phyloP scores from a whole-genome alignment of 1,284 basidiomycete genomes.

The Clitocybe nebularis region DNA sequence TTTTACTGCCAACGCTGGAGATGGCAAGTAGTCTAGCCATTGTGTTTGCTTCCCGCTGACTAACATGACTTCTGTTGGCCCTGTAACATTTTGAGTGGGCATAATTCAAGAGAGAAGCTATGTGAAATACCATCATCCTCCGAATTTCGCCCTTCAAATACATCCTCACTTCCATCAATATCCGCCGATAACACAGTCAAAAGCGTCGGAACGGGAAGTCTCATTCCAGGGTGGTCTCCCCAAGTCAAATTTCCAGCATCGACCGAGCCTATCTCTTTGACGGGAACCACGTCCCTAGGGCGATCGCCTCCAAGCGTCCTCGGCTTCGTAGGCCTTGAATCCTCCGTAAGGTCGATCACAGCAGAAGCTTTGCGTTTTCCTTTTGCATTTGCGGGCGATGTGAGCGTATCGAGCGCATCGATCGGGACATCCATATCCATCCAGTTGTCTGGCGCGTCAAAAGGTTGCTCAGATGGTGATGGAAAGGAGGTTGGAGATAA shows the following conservation, averaged over 20 bases:
- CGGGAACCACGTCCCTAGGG: conserved; percentile 42
- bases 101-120: conserved; percentile 4
- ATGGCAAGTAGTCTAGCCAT: conserved; percentile 87
- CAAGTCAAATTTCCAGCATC: conserved; percentile 10
- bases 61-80: conserved; percentile 66
- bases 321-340: conserved; percentile 32
- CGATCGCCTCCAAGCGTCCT: conserved; percentile 75
- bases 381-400: conserved; percentile 25
- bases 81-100: conserved; percentile 28
- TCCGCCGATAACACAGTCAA: conserved; percentile 55
- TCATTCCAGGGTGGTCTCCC: conserved; percentile 10
- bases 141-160: conserved; percentile 79
- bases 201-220: conserved; percentile 46
- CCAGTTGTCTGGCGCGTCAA: conserved; percentile 30
- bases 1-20: conserved; percentile 62
- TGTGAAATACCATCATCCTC: conserved; percentile 51
- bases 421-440: conserved; percentile 54
- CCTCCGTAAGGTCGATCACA: conserved; percentile 41
- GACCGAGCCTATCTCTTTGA: conserved; percentile 45
- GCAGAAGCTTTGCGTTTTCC: conserved; percentile 49
- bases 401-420: conserved; percentile 37
- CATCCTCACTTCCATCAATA: conserved; percentile 64
- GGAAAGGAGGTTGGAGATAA: conserved; percentile 33
- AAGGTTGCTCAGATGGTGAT: conserved; percentile 40
- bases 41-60: conserved; percentile 63